A percentile compares a stretch with the other conserved stretches of the same genome.
phyloP scores from a whole-genome alignment of 768 basidiomycete species.

The Mycena vitilis region DNA sequence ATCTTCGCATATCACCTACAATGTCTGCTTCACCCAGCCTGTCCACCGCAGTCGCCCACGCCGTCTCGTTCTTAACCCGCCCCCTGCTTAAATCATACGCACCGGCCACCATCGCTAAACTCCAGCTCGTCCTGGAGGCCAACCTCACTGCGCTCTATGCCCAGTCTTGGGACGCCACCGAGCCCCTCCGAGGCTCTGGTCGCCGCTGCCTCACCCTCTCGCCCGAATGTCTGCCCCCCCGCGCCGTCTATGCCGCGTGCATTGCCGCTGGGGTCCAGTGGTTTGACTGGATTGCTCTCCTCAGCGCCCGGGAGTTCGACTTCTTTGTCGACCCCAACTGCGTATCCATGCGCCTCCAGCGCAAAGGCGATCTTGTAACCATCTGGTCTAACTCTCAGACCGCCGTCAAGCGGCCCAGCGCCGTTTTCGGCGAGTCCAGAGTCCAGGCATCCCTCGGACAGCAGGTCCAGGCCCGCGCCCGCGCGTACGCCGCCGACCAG shows the following conservation, averaged over 20 bases:
- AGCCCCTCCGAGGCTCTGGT: constrained; percentile 76
- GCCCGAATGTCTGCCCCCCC: constrained; percentile 75
- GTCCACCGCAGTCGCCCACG: constrained; percentile 77
- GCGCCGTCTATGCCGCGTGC: constrained; percentile 78
- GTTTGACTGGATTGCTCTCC: constrained; percentile 81
- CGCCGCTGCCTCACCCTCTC: constrained; percentile 82
- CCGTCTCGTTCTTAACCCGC: constrained; percentile 78
- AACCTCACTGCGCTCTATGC: constrained; percentile 79
- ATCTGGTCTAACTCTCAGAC: constrained; percentile 70
- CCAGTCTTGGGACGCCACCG: constrained; percentile 70
- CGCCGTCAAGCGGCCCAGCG: constrained; percentile 23
- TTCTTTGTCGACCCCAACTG: constrained; percentile 85
- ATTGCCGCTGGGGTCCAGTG: constrained; percentile 77
- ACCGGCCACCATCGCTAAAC: constrained; percentile 71
- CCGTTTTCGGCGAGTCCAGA: constrained; percentile 31
- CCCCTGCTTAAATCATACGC: constrained; percentile 69
- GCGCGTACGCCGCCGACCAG: constrained; percentile 18
- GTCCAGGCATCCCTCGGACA: constrained; percentile 37
- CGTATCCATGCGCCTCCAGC: constrained; percentile 73
- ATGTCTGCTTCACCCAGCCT: constrained; percentile 66
- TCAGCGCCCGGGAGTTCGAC: constrained; percentile 80
- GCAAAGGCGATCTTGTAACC: constrained; percentile 59
- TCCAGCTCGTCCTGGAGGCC: constrained; percentile 77
- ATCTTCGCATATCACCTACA: constrained; percentile 32
- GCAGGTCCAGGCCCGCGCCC: constrained; percentile 31